phyloP scores from a whole-genome alignment of 1,284 basidiomycete species.

The Boletellus deceptivus region DNA sequence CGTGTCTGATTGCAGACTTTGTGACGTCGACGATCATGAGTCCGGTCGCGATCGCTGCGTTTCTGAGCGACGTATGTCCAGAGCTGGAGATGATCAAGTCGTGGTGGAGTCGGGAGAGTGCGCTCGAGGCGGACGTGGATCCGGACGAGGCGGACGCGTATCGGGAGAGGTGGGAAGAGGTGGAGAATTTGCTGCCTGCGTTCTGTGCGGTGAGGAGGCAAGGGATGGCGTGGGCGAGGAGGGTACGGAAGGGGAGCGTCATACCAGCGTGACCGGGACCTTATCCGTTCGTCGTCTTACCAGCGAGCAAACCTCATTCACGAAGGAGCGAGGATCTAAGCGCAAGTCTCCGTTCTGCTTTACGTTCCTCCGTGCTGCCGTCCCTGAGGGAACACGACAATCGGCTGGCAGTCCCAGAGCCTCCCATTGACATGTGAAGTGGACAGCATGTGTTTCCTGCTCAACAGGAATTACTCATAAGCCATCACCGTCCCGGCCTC shows the following conservation, averaged over 20 bases:
- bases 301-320: too few species aligned
- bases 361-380: too few species aligned
- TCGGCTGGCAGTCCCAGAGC: too few species aligned
- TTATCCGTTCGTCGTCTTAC: too few species aligned
- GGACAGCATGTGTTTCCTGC: too few species aligned
- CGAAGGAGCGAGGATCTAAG: too few species aligned
- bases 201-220: slow-evolving; percentile 23
- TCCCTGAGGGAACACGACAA: too few species aligned
- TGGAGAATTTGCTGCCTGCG: slow-evolving; percentile 21
- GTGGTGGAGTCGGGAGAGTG: slow-evolving; percentile 6
- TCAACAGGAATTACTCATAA: too few species aligned
- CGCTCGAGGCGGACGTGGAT: neutral
- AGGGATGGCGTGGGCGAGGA: slow-evolving; percentile 4
- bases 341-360: too few species aligned
- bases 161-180: slow-evolving; percentile 23
- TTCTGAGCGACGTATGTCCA: slow-evolving; percentile 29
- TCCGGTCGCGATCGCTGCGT: slow-evolving; percentile 22
- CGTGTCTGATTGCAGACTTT: slow-evolving; percentile 14
- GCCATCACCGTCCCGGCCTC: too few species aligned
- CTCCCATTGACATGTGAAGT: too few species aligned
- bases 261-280: too few species aligned
- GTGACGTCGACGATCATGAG: slow-evolving; percentile 18
- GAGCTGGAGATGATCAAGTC: slow-evolving; percentile 8
- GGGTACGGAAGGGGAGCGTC: neutral
- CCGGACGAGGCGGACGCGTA: slow-evolving; percentile 8